Conservation (phyloP, 441 rosid genomes). For the Manihot esculenta region DNA sequence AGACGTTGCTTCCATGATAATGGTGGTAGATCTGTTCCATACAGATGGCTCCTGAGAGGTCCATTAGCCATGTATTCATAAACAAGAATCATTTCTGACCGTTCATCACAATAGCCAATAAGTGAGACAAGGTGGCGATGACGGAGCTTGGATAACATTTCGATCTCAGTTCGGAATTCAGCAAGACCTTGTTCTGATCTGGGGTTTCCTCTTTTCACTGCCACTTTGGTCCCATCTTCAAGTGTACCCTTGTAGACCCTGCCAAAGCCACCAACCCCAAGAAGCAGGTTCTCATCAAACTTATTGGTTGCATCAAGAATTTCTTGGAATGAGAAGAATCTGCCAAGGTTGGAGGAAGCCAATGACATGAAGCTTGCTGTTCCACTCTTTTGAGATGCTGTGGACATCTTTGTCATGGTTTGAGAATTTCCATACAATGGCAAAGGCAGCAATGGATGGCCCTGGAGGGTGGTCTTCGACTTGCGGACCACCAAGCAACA, state of each 20-base stretch:
- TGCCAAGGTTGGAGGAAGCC: conserved; percentile 74
- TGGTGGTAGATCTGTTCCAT: conserved; percentile 81
- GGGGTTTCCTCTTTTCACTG: conserved; percentile 96
- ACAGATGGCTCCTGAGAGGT: conserved; percentile 90
- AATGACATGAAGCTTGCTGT: conserved; percentile 82
- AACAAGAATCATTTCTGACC: conserved; percentile 91
- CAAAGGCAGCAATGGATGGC: conserved; percentile 76
- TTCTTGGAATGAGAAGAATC: conserved; percentile 80
- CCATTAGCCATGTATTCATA: conserved; percentile 99
- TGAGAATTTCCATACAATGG: conserved; percentile 88
- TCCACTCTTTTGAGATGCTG: conserved; percentile 80
- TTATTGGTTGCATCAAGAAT: conserved; percentile 90
- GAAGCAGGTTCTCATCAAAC: conserved; percentile 78
- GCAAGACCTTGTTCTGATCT: conserved; percentile 98
- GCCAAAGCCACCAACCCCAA: conserved; percentile 98
- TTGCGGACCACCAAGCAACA: conserved; percentile 48
- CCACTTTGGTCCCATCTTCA: conserved; percentile 83
- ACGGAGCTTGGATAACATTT: conserved; percentile 93
- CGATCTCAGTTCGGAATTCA: conserved; percentile 96
- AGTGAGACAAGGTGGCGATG: conserved; percentile 97
- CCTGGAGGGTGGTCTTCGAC: conserved; percentile 55
- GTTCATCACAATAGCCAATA: conserved; percentile 95
- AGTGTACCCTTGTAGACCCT: conserved; percentile 88
- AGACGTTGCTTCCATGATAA: conserved; percentile 92
- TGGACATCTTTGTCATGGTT: conserved; percentile 72